Base-by-base conservation (phyloP, 2,329 filamentous ascomycete genomes). In the Fusarium temperatum region DNA sequence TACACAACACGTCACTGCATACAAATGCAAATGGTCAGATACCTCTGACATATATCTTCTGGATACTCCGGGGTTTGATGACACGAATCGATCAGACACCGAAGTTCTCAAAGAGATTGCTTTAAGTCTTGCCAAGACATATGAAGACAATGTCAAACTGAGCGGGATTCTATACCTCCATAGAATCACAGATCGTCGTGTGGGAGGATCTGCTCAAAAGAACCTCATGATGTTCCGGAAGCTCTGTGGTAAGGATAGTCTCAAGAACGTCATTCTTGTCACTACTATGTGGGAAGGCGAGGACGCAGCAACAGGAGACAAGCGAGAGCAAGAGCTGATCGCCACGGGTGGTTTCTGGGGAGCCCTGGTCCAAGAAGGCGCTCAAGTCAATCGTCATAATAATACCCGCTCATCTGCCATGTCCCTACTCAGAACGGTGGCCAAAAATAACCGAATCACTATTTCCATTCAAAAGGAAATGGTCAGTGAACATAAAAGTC, bases 31-130 rank as follows among this genome's bases (percentile, higher is more conserved):
- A 28, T 54, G 24, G 51, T 39, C 35, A 39, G 35, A 54, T 28
- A 54, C 24, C 20, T 54, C 14, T 17, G 51, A 54, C 15, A 22
- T 70, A 18, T 63, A 70, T 20, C 63, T 67, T 10, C 53, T 70
- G 15, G 67, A 70, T 24, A 70, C 67, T 1, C 63, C 67, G 0
- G 67, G 67, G 2, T 70, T 70, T 36, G 67, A 70, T n/a, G 67
- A 70, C n/a, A 67, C 58, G 3, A 63, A 44, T 15, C 57, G 67
- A n/a, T 45, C 39, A 17, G 67, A 70, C 8, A 59, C 47, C 3
- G 67, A 63, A 6, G 45, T 70, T 24, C 47, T 70, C 12, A 63
- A 59, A 28, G 57, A 59, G 9, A 63, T 63, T 8, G 58, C 58
- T 4, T 14, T 20, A 17, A 67, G 45, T 18, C 39, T 70, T 2